Base-by-base conservation (phyloP, 192 early-diverging fungal genomes). In the Backusella luteola region DNA sequence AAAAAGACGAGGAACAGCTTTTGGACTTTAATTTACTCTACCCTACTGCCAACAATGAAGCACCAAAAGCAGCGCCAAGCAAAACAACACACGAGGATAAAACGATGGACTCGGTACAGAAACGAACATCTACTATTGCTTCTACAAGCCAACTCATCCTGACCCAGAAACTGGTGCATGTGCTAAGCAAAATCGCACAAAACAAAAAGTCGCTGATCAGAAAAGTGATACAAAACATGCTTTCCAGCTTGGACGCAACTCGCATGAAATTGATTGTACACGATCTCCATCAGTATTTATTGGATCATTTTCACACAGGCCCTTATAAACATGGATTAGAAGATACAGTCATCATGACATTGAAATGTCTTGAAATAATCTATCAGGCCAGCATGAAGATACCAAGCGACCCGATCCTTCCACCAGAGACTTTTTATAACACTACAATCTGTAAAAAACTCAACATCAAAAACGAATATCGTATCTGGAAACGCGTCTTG, bases 391-490 rank as follows among this genome's bases (percentile, higher is more conserved):
- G 35, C 14, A 71, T 71, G 70, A 72, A 74, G 29, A 17, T 11
- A 8, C 44, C 73, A 19, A 49, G 49, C n/a, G 8, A 15, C 12
- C 34, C 56, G 0, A 69, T 46, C 29, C 17, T 79, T 0, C 36
- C 75, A 15, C 26, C 66, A 1, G 26, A 46, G 15, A 12, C 42
- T 6, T 83, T 83, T 74, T 75, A 77, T 38, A 79, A 76, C 53
- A 73, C 77, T 1, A n/a, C 63, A 14, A 73, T 83, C 1, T 74
- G 67, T 21, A 53, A 70, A 9, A 79, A 79, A 32, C 77, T 94
- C 36, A 93, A 92, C 56, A 92, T 95, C 76, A 95, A 94, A 73
- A 91, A 93, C 6, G 93, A 95, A 76, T 95, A 93, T 79, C 80
- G 86, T 35, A 85, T 83, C 19, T 95, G 94, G 94, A 90, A 86